phyloP scores from a whole-genome alignment of 192 early-diverging fungal species.

The Anaeromyces robustus region DNA sequence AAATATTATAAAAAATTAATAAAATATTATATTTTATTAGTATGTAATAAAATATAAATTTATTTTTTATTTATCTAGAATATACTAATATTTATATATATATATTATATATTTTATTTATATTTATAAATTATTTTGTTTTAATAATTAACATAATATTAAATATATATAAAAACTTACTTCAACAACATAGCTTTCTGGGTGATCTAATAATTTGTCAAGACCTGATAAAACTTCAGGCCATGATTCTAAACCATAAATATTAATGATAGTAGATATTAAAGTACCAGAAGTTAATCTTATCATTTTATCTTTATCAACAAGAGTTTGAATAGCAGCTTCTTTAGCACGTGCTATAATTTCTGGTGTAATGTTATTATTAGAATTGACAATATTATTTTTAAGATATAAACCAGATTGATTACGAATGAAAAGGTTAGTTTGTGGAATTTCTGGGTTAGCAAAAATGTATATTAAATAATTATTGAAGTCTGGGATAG shows the following conservation, averaged over 20 bases:
- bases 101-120: too few species aligned
- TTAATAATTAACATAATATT: too few species aligned
- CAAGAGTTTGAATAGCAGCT: constrained; percentile 37
- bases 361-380: constrained; percentile 23
- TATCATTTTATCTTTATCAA: constrained; percentile 55
- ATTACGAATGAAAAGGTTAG: constrained; percentile 47
- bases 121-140: too few species aligned
- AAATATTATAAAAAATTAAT: not conserved
- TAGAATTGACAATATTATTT: constrained; percentile 51
- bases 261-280: constrained; percentile 68
- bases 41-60: too few species aligned
- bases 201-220: constrained; percentile 58
- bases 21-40: not conserved
- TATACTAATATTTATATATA: not conserved
- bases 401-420: constrained; percentile 75
- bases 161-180: too few species aligned
- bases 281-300: constrained; percentile 72
- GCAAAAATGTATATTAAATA: constrained; percentile 82
- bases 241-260: constrained; percentile 56
- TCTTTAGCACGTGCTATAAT: constrained; percentile 55
- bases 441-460: constrained; percentile 30
- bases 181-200: constrained; percentile 56
- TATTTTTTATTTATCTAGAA: not conserved
- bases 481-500: constrained; percentile 68
- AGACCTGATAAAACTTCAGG: constrained; percentile 67